phyloP scores from a whole-genome alignment of 2,329 filamentous ascomycete genomes.

The Stylonectria norvegica region DNA sequence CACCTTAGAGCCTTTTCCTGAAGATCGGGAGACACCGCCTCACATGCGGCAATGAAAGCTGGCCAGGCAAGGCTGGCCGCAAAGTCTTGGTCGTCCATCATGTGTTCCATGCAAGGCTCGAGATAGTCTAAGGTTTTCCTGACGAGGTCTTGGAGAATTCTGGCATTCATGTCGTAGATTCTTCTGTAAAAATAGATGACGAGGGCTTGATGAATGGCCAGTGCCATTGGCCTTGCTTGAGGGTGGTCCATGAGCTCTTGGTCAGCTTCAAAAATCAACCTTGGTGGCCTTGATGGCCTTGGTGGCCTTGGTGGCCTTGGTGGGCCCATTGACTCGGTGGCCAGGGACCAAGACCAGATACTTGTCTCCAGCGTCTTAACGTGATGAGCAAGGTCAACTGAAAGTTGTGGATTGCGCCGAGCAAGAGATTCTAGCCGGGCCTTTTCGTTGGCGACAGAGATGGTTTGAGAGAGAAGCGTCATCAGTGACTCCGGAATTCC shows the following conservation, averaged over 20 bases:
- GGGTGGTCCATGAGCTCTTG: conserved; percentile 20
- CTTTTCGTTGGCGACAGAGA: conserved; percentile 42
- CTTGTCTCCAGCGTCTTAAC: conserved; percentile 31
- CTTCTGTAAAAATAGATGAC: conserved; percentile 45
- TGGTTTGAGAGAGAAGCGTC: conserved; percentile 39
- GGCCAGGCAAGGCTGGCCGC: conserved; percentile 40
- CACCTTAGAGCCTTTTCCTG: conserved; percentile 28
- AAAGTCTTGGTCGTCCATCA: conserved; percentile 35
- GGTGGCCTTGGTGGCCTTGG: conserved; percentile 9
- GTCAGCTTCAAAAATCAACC: neutral
- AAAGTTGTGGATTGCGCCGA: conserved; percentile 19
- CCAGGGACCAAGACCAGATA: conserved; percentile 30
- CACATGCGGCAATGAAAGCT: conserved; percentile 42
- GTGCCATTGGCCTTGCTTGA: conserved; percentile 18
- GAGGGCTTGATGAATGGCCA: conserved; percentile 41
- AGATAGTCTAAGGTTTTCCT: conserved; percentile 35
- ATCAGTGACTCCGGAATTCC: conserved; percentile 42
- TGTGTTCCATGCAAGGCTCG: conserved; percentile 30
- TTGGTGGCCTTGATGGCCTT: too few relatives aligned
- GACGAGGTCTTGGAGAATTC: conserved; percentile 39
- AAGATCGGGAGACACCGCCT: conserved; percentile 35
- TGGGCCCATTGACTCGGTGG: conserved; percentile 7
- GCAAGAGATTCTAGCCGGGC: conserved; percentile 26
- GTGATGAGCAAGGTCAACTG: conserved; percentile 26
- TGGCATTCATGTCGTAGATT: conserved; percentile 35